Percentiles rank a stretch among this genome's conserved stretches.
Evolutionary conservation across 495 filamentous ascomycete genomes (phyloP).

Genomic region (Neurospora sp.): DNA sequence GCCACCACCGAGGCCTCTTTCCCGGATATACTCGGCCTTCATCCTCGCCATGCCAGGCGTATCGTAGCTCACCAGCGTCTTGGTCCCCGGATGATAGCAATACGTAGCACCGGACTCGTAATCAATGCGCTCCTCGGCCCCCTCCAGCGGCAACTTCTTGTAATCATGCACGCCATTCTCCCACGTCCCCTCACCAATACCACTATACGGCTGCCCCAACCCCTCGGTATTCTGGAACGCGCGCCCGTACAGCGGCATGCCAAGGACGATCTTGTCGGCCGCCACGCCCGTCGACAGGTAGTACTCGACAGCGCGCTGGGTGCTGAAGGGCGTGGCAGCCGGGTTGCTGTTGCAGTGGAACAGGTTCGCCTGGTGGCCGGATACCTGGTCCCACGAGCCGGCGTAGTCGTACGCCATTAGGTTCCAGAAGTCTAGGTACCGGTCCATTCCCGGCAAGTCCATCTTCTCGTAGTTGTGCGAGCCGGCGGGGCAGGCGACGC

Average conservation of each 20-base stretch:
- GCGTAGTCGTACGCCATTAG: slow-evolving; percentile 80
- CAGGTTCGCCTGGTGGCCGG: slow-evolving; percentile 80
- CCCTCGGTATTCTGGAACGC: slow-evolving; percentile 73
- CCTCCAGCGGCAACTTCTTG: slow-evolving; percentile 52
- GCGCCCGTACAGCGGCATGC: slow-evolving; percentile 88
- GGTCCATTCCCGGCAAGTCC: slow-evolving; percentile 63
- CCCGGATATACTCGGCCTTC: slow-evolving; percentile 63
- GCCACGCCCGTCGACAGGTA: slow-evolving; percentile 58
- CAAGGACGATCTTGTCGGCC: slow-evolving; percentile 65
- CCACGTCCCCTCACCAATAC: slow-evolving; percentile 71
- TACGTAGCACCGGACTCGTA: slow-evolving; percentile 53
- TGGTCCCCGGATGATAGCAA: slow-evolving; percentile 52
- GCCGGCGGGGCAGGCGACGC: slow-evolving; percentile 61
- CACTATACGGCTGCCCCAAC: slow-evolving; percentile 54
- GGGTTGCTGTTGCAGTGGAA: slow-evolving; percentile 46
- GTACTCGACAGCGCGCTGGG: slow-evolving; percentile 53
- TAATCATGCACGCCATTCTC: slow-evolving; percentile 86
- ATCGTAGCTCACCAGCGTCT: slow-evolving; percentile 72
- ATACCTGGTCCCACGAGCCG: slow-evolving; percentile 61
- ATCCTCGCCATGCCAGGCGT: slow-evolving; percentile 50
- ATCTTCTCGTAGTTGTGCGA: slow-evolving; percentile 67
- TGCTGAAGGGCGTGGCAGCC: slow-evolving; percentile 62
- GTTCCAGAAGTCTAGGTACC: slow-evolving; percentile 87
- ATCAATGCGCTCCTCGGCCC: slow-evolving; percentile 43
- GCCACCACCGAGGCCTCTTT: slow-evolving; percentile 60